Evolutionary conservation across 2,329 filamentous ascomycete genomes (phyloP).

Genomic region (Aspergillus thermomutatus): DNA sequence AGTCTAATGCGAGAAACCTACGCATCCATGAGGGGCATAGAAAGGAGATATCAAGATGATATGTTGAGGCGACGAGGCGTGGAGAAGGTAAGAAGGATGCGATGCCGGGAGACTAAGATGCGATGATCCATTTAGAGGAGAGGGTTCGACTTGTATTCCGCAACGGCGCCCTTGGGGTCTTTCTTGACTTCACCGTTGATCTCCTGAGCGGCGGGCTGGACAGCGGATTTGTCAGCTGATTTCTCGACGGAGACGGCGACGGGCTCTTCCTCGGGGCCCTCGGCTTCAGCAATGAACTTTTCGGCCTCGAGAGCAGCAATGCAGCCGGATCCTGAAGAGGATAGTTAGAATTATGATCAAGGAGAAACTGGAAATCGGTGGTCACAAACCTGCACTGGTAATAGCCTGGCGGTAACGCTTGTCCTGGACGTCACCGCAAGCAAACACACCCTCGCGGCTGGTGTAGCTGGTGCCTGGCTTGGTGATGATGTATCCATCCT

Average conservation of each 20-base stretch:
- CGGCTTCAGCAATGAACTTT: constrained; percentile 79
- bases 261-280: constrained; percentile 48
- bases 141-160: constrained; percentile 63
- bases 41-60: not conserved
- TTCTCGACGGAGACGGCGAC: constrained; percentile 35
- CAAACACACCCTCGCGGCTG: constrained; percentile 87
- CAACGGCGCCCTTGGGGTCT: constrained; percentile 46
- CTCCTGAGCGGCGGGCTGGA: constrained; percentile 25
- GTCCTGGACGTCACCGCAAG: constrained; percentile 96
- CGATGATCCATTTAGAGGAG: constrained; percentile 49
- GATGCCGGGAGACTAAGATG: not conserved
- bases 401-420: constrained; percentile 98
- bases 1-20: constrained; percentile 21
- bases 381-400: constrained; percentile 80
- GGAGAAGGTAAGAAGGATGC: not conserved
- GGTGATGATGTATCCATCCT: constrained; percentile 87
- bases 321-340: constrained; percentile 73
- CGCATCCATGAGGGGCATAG: constrained; percentile 6
- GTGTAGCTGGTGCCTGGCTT: constrained; percentile 85
- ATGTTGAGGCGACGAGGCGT: not conserved
- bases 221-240: constrained; percentile 46
- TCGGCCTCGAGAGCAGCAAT: constrained; percentile 95
- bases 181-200: constrained; percentile 39
- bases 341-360: constrained; percentile 19
- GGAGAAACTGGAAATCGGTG: not conserved